Evolutionary conservation across 805 yeast genomes (phyloP), one percentile per base, ranked within the genome.

Genomic region (Saturnispora galanensis): DNA sequence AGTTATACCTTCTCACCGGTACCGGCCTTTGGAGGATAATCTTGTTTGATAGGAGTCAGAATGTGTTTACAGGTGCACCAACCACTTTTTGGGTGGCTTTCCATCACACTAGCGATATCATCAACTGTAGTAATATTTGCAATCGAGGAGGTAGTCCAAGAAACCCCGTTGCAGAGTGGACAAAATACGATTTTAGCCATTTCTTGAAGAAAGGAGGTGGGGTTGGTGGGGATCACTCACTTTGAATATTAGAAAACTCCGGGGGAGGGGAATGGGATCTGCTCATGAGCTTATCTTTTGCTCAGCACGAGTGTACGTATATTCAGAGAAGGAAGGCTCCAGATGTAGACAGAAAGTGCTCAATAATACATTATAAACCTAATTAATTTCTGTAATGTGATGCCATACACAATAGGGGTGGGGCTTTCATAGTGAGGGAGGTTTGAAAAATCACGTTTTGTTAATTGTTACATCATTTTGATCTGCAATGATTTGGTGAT

Each of bases 71-170:
- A 77, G 32, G 77, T 68, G 56, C 84, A 77, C 78, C 79, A 73
- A 46, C 60, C 64, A 16, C 59, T 59, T 46, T 63, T 65, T 29
- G 71, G 73, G 16, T 79, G 73, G 45, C 55, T 51, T 43, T 69
- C 70, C 82, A 77, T 76, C n/a, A 77, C 78, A 12, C 58, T 50
- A n/a, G 69, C 49, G 35, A 76, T 63, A 52, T 77, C 81, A n/a
- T 60, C 38, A 17, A 29, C 10, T n/a, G 31, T 11, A 8, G 32
- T 38, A 17, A 10, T 31, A 10, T 31, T 35, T n/a, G 36, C 42
- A 16, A 32, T 34, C 28, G 81, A 81, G 52, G 79, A 74, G n/a
- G 82, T 82, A 35, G 79, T 69, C 84, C 84, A 77, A 11, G 80
- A 68, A 52, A 76, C 76, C 55, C 71, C 71, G 50, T 74, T 56